These are phyloP conservation scores for Fusarium piperis DNA, from an alignment of 2,329 filamentous ascomycete species.

Conservation along the genomic window DNA sequence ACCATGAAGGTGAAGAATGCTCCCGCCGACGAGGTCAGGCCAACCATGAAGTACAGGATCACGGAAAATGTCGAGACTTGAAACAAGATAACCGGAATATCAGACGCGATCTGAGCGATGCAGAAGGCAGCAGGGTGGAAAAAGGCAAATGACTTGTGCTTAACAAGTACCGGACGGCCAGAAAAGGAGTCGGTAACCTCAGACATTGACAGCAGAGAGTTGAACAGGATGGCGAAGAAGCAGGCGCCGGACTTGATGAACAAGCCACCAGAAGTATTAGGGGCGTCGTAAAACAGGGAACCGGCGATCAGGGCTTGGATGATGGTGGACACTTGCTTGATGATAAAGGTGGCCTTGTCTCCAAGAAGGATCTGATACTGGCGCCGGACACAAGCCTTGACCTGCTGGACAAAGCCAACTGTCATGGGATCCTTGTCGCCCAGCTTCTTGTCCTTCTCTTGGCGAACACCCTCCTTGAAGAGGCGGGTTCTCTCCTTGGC, in stretches of 20 bases:
- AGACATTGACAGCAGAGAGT: slow-evolving; percentile 69
- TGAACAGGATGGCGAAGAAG: slow-evolving; percentile 72
- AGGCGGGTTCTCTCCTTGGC: slow-evolving; percentile 60
- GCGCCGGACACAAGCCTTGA: slow-evolving; percentile 64
- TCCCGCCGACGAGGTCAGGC: slow-evolving; percentile 59
- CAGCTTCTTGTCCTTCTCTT: slow-evolving; percentile 65
- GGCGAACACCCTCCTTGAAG: slow-evolving; percentile 62
- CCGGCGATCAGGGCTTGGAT: slow-evolving; percentile 70
- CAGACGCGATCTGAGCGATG: slow-evolving; percentile 63
- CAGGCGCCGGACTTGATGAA: slow-evolving; percentile 72
- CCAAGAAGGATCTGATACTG: slow-evolving; percentile 74
- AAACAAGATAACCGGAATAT: slow-evolving; percentile 65
- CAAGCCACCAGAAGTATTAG: slow-evolving; percentile 65
- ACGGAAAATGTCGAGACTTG: slow-evolving; percentile 68
- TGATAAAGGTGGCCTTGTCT: slow-evolving; percentile 70
- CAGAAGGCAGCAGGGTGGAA: slow-evolving; percentile 69
- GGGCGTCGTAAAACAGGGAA: slow-evolving; percentile 74
- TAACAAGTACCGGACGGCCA: slow-evolving; percentile 67
- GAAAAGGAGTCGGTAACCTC: slow-evolving; percentile 72
- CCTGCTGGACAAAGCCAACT: slow-evolving; percentile 62
- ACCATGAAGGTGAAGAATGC: slow-evolving; percentile 72
- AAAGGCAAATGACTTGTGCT: slow-evolving; percentile 67
- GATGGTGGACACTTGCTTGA: slow-evolving; percentile 68
- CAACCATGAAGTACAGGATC: slow-evolving; percentile 72
- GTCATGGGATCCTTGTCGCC: slow-evolving; percentile 65